These are phyloP conservation scores for Clathrus columnatus DNA, from an alignment of 768 basidiomycete genomes.

Conservation along the genomic window DNA sequence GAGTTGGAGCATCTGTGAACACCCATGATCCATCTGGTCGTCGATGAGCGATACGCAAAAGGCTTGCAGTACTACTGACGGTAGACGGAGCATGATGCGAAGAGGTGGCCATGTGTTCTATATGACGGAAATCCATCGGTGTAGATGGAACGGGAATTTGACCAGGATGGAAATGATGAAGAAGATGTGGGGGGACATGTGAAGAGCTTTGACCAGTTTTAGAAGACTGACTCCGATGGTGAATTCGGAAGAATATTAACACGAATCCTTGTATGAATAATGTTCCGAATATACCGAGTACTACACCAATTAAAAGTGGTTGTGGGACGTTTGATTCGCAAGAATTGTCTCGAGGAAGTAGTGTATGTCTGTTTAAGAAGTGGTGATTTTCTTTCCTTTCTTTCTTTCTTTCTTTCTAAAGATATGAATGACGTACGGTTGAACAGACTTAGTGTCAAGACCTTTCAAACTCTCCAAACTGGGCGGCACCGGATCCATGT, in stretches of 20 bases:
- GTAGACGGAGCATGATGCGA: not conserved
- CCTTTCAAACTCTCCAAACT: no score
- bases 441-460: no score
- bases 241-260: not conserved
- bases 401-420: not conserved
- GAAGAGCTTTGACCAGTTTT: not conserved
- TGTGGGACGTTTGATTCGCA: not conserved
- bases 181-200: not conserved
- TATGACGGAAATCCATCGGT: not conserved
- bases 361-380: no score
- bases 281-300: not conserved
- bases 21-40: conserved; percentile 3
- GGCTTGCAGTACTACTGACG: not conserved
- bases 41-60: not conserved
- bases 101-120: conserved; percentile 1
- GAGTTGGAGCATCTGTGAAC: not conserved
- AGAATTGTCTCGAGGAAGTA: not conserved
- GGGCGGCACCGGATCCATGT: no score
- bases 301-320: not conserved
- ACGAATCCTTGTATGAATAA: conserved; percentile 1
- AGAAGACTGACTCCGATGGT: not conserved
- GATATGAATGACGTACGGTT: not conserved
- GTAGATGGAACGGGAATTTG: not conserved
- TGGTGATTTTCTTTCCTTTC: not conserved
- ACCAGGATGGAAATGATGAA: not conserved